Conservation (phyloP, 495 filamentous ascomycete species). For the Aspergillus panamensis region DNA sequence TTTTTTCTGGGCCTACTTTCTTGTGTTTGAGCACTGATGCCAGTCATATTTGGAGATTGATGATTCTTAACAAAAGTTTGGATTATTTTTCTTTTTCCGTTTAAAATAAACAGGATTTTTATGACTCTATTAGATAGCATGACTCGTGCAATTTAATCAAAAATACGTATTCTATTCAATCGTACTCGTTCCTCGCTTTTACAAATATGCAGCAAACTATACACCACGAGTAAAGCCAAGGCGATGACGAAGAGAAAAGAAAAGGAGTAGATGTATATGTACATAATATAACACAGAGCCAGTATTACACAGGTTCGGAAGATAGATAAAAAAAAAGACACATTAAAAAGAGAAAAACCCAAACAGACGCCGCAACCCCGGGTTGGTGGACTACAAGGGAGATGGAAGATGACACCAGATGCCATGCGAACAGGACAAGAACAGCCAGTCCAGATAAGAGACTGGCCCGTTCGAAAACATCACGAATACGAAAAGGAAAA, state of each 20-base stretch:
- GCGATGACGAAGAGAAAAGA: background rate
- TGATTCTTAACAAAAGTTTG: background rate
- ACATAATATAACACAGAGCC: slow-evolving; percentile 23
- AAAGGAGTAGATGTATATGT: slow-evolving; percentile 20
- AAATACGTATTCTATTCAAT: background rate
- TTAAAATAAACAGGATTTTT: background rate
- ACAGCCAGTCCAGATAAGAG: slow-evolving; percentile 18
- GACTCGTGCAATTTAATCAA: background rate
- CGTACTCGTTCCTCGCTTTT: background rate
- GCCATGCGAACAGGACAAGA: slow-evolving; percentile 22
- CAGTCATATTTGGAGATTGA: background rate
- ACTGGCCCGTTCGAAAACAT: slow-evolving; percentile 10
- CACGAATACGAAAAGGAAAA: slow-evolving; percentile 12
- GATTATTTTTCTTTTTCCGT: background rate
- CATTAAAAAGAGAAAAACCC: slow-evolving; percentile 18
- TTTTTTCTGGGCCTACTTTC: slow-evolving; percentile 9
- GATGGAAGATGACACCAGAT: slow-evolving; percentile 19
- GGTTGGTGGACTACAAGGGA: slow-evolving; percentile 22
- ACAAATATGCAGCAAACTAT: background rate
- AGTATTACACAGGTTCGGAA: slow-evolving; percentile 23
- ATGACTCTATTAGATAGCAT: background rate
- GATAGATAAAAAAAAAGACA: too few relatives aligned
- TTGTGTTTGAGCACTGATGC: slow-evolving; percentile 1
- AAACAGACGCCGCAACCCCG: slow-evolving; percentile 27
- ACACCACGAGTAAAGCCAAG: background rate